Percentiles rank a stretch among this genome's conserved stretches.
These are phyloP conservation scores for Verticillium isaacii DNA, from an alignment of 2,329 filamentous ascomycete genomes.

Conservation along the genomic window DNA sequence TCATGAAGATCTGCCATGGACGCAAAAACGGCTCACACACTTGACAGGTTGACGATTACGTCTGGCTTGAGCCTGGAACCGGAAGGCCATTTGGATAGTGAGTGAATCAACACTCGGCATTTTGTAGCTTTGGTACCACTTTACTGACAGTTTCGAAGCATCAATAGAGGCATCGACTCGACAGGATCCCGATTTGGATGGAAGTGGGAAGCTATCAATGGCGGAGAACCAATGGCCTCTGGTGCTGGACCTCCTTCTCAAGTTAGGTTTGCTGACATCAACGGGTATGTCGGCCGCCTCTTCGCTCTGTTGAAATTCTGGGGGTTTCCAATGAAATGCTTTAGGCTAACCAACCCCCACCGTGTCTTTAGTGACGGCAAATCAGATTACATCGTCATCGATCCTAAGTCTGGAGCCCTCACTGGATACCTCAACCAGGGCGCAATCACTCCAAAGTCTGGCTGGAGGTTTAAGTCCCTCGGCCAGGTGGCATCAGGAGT, in stretches of 20 bases:
- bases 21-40: neutral
- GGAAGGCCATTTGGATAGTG: conserved; percentile 6
- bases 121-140: too few species aligned
- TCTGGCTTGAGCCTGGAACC: conserved; percentile 10
- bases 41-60: conserved; percentile 14
- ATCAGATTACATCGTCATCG: conserved; percentile 9
- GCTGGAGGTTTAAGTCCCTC: conserved; percentile 1
- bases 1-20: too few species aligned
- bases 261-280: conserved; percentile 11
- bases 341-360: too few species aligned
- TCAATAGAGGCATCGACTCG: too few species aligned
- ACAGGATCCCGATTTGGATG: neutral
- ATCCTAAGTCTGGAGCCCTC: conserved; percentile 7
- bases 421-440: conserved; percentile 2
- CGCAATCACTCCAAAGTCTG: neutral
- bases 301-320: too few species aligned
- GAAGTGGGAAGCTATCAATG: conserved; percentile 4
- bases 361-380: conserved; percentile 4
- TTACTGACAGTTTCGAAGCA: too few species aligned
- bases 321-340: neutral
- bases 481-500: conserved; percentile 8
- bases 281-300: conserved; percentile 3
- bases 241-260: conserved; percentile 6
- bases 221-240: conserved; percentile 6
- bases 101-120: neutral